Evolutionary conservation across 2,329 filamentous ascomycete genomes (phyloP).

Genomic region (Ceratocystis ficicola): DNA sequence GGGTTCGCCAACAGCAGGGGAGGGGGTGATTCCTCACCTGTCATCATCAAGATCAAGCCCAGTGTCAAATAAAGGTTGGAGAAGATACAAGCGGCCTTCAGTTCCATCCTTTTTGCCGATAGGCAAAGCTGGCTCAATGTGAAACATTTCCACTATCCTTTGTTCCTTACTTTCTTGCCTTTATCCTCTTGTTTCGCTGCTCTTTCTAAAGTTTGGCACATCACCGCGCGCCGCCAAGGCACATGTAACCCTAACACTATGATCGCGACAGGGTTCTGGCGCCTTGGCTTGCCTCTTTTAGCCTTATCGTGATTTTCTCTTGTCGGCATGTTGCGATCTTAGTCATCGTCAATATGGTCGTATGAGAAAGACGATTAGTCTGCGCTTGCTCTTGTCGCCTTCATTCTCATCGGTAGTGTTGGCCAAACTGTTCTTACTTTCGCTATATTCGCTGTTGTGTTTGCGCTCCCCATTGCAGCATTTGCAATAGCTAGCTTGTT

Average conservation of each 20-base stretch:
- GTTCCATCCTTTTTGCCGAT: constrained; percentile 1
- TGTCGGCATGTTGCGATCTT: constrained; percentile 2
- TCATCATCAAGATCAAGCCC: background rate
- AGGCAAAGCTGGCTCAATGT: background rate
- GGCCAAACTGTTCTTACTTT: constrained; percentile 4
- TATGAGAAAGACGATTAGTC: background rate
- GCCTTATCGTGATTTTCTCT: constrained; percentile 13
- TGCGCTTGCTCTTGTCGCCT: background rate
- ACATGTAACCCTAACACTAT: background rate
- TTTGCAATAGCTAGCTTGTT: background rate
- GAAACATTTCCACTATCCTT: background rate
- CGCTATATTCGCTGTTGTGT: background rate
- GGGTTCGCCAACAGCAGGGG: background rate
- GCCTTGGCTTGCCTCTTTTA: constrained; percentile 9
- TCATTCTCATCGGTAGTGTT: background rate
- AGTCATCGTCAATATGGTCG: background rate
- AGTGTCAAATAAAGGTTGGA: background rate
- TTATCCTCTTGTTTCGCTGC: background rate
- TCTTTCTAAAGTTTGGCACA: background rate
- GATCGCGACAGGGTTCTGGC: background rate
- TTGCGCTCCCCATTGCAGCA: background rate
- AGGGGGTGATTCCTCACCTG: background rate
- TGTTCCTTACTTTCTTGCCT: background rate
- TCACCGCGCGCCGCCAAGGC: background rate
- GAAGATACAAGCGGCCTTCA: background rate